Evolutionary conservation across 208 protist species (phyloP), one percentile per base, ranked within the genome.

Genomic region (Acanthamoeba divionensis): DNA sequence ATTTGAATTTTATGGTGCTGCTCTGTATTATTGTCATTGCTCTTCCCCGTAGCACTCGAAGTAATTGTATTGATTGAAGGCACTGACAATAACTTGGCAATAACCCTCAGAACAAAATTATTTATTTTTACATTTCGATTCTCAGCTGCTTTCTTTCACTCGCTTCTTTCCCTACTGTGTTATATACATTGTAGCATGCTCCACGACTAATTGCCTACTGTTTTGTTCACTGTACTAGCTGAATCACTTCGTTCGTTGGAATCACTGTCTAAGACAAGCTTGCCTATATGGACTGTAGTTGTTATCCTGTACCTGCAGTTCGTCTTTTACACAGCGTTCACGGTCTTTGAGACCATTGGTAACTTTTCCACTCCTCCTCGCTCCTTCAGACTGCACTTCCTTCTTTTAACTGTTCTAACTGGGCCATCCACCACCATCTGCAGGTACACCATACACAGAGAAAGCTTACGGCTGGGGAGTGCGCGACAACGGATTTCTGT

Each of bases 311-410:
- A 86, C 54, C 54, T 86, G 15, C 77, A 86, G 38, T 86, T 86
- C 29, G 77, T 44, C 54, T 66, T 86, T 21, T 86, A 86, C 55
- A 86, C 24, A 31, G 77, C 52, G 2, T 86, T 86, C 31, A 86
- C 77, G n/a, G 77, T 86, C 12, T 86, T 86, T 26, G 77, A 86
- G 55, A 86, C 77, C 52, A 86, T 86, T 36, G 77, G 77, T 86
- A 67, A 29, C 24, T 71, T 12, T n/a, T n/a, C n/a, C n/a, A n/a
- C n/a, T n/a, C n/a, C n/a, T n/a, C n/a, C n/a, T n/a, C n/a, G n/a
- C n/a, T n/a, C n/a, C n/a, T n/a, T n/a, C n/a, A n/a, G n/a, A n/a
- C n/a, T n/a, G n/a, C n/a, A n/a, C n/a, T n/a, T n/a, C n/a, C n/a
- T n/a, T n/a, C n/a, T n/a, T n/a, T n/a, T n/a, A n/a, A n/a, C n/a